Evolutionary conservation across 768 basidiomycete species (phyloP).

Genomic region (Russula foetens): DNA sequence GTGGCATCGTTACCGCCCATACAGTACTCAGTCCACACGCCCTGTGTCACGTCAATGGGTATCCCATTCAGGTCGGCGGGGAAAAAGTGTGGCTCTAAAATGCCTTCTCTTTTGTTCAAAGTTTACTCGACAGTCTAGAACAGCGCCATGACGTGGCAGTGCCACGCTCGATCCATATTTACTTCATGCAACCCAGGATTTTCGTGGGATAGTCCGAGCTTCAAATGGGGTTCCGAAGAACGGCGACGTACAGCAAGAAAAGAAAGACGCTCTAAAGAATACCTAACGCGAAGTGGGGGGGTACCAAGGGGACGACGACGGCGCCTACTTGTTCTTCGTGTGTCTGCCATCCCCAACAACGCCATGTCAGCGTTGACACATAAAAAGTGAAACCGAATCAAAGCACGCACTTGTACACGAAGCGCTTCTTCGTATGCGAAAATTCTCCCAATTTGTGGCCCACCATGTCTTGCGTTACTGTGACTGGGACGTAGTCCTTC

Average conservation of each 20-base stretch:
- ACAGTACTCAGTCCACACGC: background rate
- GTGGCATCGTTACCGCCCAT: background rate
- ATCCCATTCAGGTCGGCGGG: too few relatives aligned
- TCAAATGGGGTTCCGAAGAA: background rate
- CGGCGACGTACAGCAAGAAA: background rate
- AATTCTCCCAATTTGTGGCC: slow-evolving; percentile 98
- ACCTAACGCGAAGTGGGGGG: background rate
- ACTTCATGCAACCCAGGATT: background rate
- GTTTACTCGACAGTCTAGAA: background rate
- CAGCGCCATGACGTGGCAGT: background rate
- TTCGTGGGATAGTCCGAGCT: background rate
- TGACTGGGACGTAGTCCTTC: slow-evolving; percentile 78
- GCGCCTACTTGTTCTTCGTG: slow-evolving; percentile 36
- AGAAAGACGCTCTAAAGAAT: background rate
- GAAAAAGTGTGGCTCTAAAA: background rate
- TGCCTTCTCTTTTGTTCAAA: background rate
- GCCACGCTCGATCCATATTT: too few relatives aligned
- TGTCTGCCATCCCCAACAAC: slow-evolving; percentile 23
- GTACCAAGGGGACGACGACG: too few relatives aligned
- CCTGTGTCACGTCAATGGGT: background rate
- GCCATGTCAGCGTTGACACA: background rate
- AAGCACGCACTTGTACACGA: slow-evolving; percentile 69
- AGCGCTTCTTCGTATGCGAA: slow-evolving; percentile 79
- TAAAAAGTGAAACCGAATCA: background rate
- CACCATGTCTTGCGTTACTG: slow-evolving; percentile 94